phyloP scores from a whole-genome alignment of 441 rosid species.

The Euphorbia celastroides region DNA sequence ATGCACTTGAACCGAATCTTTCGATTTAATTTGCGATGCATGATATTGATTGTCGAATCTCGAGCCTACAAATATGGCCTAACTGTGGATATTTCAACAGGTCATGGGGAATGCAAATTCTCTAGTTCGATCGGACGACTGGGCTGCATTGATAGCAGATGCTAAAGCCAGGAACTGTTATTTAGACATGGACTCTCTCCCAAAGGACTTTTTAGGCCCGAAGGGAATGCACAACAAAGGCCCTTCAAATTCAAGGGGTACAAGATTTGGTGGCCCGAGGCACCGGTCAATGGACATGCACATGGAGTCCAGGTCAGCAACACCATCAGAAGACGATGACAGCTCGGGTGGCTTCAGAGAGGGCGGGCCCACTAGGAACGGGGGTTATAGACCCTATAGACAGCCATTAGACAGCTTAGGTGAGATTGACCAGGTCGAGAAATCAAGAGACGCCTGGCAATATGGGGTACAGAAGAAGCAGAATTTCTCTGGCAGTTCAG shows the following conservation, averaged over 20 bases:
- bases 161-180: conserved; percentile 87
- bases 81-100: conserved; percentile 49
- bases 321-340: conserved; percentile 69
- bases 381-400: conserved; percentile 35
- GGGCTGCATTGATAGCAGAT: conserved; percentile 88
- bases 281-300: conserved; percentile 56
- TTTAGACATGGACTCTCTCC: conserved; percentile 86
- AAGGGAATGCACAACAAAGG: conserved; percentile 61
- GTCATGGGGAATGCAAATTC: conserved; percentile 95
- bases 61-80: no score
- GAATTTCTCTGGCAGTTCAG: conserved; percentile 37
- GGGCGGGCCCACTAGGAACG: conserved; percentile 58
- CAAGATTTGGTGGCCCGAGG: conserved; percentile 62
- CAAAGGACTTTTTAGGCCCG: conserved; percentile 54
- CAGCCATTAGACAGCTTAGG: conserved; percentile 50
- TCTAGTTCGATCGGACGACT: conserved; percentile 75
- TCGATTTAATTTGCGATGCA: no score
- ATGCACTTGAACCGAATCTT: no score
- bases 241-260: conserved; percentile 48
- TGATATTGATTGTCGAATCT: no score
- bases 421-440: conserved; percentile 59
- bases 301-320: conserved; percentile 62
- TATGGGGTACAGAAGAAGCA: conserved; percentile 64
- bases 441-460: conserved; percentile 75
- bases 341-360: conserved; percentile 40